Conservation (phyloP, 2,329 filamentous ascomycete species). For the Emericellopsis cladophorae region DNA sequence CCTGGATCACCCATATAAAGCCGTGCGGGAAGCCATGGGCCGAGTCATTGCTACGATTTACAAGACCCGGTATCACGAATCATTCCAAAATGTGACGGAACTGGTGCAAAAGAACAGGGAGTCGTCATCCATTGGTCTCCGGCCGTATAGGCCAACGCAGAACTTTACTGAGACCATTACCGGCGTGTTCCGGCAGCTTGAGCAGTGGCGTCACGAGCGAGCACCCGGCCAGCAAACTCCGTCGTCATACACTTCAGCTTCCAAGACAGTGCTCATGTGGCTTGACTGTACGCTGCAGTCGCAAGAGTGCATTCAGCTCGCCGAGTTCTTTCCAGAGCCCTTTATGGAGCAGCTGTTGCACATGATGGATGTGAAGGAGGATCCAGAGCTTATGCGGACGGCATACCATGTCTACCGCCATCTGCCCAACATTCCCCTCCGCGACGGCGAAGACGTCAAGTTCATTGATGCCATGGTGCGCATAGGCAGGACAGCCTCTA, state of each 20-base stretch:
- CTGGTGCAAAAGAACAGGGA: constrained; percentile 69
- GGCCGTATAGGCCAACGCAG: constrained; percentile 66
- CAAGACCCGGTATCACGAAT: constrained; percentile 87
- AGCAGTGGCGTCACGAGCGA: constrained; percentile 78
- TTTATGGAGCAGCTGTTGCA: constrained; percentile 91
- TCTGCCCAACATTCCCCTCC: constrained; percentile 87
- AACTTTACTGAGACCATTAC: constrained; percentile 63
- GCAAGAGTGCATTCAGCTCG: constrained; percentile 82
- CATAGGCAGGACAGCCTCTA: constrained; percentile 71
- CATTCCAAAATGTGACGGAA: constrained; percentile 65
- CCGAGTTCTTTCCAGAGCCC: constrained; percentile 78
- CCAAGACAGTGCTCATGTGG: constrained; percentile 93
- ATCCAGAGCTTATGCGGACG: constrained; percentile 84
- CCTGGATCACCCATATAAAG: constrained; percentile 95
- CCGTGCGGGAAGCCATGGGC: constrained; percentile 89
- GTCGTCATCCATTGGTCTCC: constrained; percentile 69
- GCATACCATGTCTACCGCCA: constrained; percentile 97
- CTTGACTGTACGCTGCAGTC: constrained; percentile 83
- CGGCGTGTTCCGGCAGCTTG: constrained; percentile 66
- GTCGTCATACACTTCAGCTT: constrained; percentile 87
- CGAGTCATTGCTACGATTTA: constrained; percentile 80
- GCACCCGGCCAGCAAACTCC: constrained; percentile 82
- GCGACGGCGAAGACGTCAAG: constrained; percentile 67
- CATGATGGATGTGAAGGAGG: constrained; percentile 99
- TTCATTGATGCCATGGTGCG: constrained; percentile 81